Evolutionary conservation across 177 flowering plant species (phyloP), one percentile per base, ranked within the genome.

Genomic region (Viscum album): DNA sequence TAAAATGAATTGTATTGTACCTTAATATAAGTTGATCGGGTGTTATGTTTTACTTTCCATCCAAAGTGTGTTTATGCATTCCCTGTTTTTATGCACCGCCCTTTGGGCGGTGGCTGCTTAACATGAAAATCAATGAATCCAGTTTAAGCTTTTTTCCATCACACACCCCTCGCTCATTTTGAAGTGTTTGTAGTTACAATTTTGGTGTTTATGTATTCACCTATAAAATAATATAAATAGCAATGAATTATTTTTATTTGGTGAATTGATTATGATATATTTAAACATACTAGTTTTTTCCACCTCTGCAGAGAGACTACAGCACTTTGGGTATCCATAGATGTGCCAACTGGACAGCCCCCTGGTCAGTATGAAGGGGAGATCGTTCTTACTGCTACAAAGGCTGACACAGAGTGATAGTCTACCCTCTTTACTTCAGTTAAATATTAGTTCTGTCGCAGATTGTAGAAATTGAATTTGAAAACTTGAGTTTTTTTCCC

Each of bases 291-390:
- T 62, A 35, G 23, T 59, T 75, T 68, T 47, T 52, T 70, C 64
- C 33, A n/a, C 60, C 71, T 56, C 59, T 84, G 80, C 86, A 94
- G 98, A 62, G 97, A 94, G 79, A 91, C 98, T 64, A 74, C 88
- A 67, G 88, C 88, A 52, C 56, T 91, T 64, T 94, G 95, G 96
- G 78, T 93, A 74, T 93, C 98, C 30, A 69, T 93, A 68, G 95
- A 91, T 79, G 89, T 91, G 67, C 92, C 98, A 56, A 71, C 70
- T 70, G 78, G 73, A 33, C 98, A 91, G 77, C 87, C 94, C 17
- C 94, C 97, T 33, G 98, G 98, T 39, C 88, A 80, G 54, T 93
- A 93, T 74, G 95, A 88, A 70, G 98, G 98, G 73, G 92, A 91
- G 75, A 21, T 91, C 66, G 75, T 82, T 62, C 75, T 91, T 63